Evolutionary conservation across 139 green algal species (phyloP).

Genomic region (Nannochloris sp.): DNA sequence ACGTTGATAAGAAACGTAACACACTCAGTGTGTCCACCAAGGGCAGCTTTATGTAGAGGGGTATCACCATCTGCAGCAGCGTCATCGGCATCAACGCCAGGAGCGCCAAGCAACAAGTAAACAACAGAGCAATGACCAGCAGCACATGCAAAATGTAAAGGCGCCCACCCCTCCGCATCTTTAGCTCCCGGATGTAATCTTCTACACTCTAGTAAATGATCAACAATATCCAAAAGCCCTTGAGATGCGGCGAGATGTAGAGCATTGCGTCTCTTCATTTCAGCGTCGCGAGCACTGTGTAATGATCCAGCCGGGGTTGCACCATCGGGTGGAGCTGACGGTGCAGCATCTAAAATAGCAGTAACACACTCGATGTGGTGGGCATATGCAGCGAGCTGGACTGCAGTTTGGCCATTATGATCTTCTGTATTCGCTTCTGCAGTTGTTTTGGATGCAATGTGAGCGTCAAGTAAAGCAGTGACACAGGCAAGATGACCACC

Average conservation of each 20-base stretch:
- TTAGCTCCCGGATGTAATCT: slow-evolving; percentile 25
- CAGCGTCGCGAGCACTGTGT: not conserved
- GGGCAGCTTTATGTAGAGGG: slow-evolving; percentile 31
- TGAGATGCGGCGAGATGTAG: slow-evolving; percentile 27
- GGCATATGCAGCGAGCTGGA: slow-evolving; percentile 20
- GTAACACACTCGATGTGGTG: slow-evolving; percentile 29
- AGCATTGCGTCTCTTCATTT: slow-evolving; percentile 22
- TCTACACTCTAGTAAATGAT: slow-evolving; percentile 9
- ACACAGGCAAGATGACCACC: slow-evolving; percentile 18
- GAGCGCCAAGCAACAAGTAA: slow-evolving; percentile 15
- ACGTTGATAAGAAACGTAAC: slow-evolving; percentile 24
- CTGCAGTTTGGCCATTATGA: slow-evolving; percentile 18
- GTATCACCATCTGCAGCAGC: slow-evolving; percentile 24
- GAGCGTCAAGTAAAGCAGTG: not conserved
- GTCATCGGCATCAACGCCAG: slow-evolving; percentile 7
- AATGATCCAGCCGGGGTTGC: not conserved
- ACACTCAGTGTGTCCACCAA: slow-evolving; percentile 21
- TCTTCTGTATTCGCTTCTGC: slow-evolving; percentile 7
- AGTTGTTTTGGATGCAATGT: not conserved
- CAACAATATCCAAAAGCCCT: slow-evolving; percentile 14
- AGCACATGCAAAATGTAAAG: slow-evolving; percentile 36
- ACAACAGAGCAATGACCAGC: slow-evolving; percentile 24
- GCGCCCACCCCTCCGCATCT: slow-evolving; percentile 39
- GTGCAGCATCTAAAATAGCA: slow-evolving; percentile 20
- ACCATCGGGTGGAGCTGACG: not conserved